Conservation (phyloP, 495 filamentous ascomycete genomes). For the Aspergillus hancockii region DNA sequence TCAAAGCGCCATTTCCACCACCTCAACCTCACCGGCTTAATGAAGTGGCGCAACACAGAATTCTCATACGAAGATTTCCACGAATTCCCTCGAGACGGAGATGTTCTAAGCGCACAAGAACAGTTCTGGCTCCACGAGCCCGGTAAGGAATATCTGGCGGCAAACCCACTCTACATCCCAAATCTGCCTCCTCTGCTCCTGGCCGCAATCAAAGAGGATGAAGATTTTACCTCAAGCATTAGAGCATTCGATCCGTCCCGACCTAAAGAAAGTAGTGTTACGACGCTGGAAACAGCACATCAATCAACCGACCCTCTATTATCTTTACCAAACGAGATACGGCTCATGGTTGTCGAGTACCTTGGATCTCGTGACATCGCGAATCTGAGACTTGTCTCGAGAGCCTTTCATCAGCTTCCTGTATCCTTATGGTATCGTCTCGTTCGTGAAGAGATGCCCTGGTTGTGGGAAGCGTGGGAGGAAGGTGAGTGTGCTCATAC, state of each 20-base stretch:
- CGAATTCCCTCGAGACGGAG: constrained; percentile 13
- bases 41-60: constrained; percentile 26
- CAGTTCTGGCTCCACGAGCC: constrained; percentile 24
- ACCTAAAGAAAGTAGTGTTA: background rate
- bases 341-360: constrained; percentile 16
- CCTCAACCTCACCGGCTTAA: constrained; percentile 21
- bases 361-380: constrained; percentile 24
- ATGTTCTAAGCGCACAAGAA: constrained; percentile 12
- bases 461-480: constrained; percentile 33
- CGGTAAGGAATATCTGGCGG: constrained; percentile 28
- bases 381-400: constrained; percentile 20
- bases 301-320: constrained; percentile 17
- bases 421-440: constrained; percentile 26
- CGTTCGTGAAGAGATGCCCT: constrained; percentile 33
- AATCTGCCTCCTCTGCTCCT: constrained; percentile 12
- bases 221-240: background rate
- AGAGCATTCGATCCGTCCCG: background rate
- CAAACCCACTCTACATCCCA: constrained; percentile 31
- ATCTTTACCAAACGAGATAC: constrained; percentile 27
- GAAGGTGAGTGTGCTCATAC: constrained; percentile 8
- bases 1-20: constrained; percentile 20
- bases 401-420: constrained; percentile 27
- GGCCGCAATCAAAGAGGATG: constrained; percentile 7
- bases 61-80: constrained; percentile 8
- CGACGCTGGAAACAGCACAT: background rate